Evolutionary conservation across 495 filamentous ascomycete genomes (phyloP), one percentile per base, ranked within the genome.

Genomic region (Hypoxylon fragiforme): DNA sequence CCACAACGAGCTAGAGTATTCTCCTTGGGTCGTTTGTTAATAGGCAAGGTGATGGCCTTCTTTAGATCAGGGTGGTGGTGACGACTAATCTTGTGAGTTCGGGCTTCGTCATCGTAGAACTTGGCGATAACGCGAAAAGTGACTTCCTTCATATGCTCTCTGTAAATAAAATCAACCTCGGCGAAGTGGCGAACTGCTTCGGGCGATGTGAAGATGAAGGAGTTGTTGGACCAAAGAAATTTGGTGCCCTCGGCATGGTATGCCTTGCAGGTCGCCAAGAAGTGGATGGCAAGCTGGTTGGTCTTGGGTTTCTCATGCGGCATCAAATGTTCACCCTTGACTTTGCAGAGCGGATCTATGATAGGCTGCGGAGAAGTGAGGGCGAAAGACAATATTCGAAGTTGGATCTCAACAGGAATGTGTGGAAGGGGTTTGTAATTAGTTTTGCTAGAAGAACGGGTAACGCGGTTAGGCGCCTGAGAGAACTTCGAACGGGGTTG

Each of bases 81-180:
- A 14, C 64, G 60, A 9, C 48, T 54, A 2, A 67, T 51, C 28
- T 63, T 60, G 30, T 66, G 66, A 20, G 49, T 61, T 9, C 67
- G 65, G 2, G 68, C 63, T 37, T 68, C 66, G n/a, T 77, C 73
- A 19, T 75, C 75, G 41, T 78, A 79, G 50, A 74, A 79, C 19
- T 53, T 64, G 2, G 75, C 74, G 43, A 77, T 71, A 39, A 78
- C 63, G 4, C 77, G 72, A n/a, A 79, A 44, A 11, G 59, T 77
- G 45, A 75, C 57, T 14, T 72, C 55, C 40, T 67, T 68, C 47
- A 79, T 64, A 6, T 57, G 39, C 11, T 52, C 50, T 32, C 77
- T 74, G 35, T 61, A 65, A 12, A 54, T 34, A 2, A 67, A 16
- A 28, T 62, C 52, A 20, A 77, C 45, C 13, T 68, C 67, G 39